phyloP scores from a whole-genome alignment of 257 asterid genomes.

The Marsdenia floribunda region DNA sequence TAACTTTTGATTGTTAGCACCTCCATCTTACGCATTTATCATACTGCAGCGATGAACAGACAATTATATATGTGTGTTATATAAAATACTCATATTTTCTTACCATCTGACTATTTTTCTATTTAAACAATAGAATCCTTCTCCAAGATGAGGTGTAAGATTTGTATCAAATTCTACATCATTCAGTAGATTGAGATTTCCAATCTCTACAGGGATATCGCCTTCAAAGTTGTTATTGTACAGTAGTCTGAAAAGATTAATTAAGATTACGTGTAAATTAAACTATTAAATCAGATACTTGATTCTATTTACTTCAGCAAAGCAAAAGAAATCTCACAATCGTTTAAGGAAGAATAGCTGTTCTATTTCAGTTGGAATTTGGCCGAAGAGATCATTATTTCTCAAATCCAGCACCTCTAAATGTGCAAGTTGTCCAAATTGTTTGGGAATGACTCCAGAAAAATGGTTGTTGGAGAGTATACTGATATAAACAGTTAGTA shows the following conservation, averaged over 20 bases:
- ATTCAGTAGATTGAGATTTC: conserved; percentile 51
- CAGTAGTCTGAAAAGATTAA: conserved; percentile 49
- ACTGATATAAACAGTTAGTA: conserved; percentile 12
- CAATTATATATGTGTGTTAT: background rate
- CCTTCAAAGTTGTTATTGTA: conserved; percentile 68
- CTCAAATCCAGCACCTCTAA: conserved; percentile 79
- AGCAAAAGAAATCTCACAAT: conserved; percentile 41
- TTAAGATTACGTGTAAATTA: background rate
- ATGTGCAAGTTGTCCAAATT: conserved; percentile 47
- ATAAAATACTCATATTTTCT: conserved; percentile 12
- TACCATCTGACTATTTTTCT: conserved; percentile 83
- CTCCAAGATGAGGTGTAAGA: conserved; percentile 37
- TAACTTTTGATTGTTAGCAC: too few species aligned
- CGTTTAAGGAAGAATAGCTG: conserved; percentile 45
- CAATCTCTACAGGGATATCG: conserved; percentile 60
- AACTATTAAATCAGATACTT: background rate
- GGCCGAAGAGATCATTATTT: conserved; percentile 62
- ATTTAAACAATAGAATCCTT: conserved; percentile 47
- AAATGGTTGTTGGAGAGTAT: conserved; percentile 62
- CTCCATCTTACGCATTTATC: too few species aligned
- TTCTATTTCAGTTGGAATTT: conserved; percentile 74
- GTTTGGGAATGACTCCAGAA: conserved; percentile 62
- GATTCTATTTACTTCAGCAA: background rate
- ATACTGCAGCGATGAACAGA: background rate
- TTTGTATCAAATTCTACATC: conserved; percentile 52